Conservation (phyloP, 108 stramenopile genomes). For the Nannochloropsis gaditana region DNA sequence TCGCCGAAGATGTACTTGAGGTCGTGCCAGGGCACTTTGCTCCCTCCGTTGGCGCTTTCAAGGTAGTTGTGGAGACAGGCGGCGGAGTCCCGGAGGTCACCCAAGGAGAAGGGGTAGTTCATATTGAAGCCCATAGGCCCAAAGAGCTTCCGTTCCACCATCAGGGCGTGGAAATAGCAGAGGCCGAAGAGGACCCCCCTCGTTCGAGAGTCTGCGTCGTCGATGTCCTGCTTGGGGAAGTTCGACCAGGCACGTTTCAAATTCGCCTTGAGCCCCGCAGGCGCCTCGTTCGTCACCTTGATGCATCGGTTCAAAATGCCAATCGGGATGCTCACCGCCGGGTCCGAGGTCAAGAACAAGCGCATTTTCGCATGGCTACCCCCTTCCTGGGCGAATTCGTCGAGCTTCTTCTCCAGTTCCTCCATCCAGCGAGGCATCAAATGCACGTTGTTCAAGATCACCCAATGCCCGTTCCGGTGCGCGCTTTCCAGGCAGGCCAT, state of each 20-base stretch:
- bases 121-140: constrained; percentile 90
- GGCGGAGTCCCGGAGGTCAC: constrained; percentile 76
- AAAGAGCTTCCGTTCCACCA: constrained; percentile 86
- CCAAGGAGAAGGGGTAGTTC: constrained; percentile 84
- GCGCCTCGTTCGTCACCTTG: constrained; percentile 87
- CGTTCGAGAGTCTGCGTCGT: constrained; percentile 75
- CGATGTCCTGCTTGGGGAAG: constrained; percentile 70
- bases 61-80: constrained; percentile 77
- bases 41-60: constrained; percentile 72
- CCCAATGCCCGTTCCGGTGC: constrained; percentile 82
- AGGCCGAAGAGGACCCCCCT: constrained; percentile 80
- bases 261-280: constrained; percentile 81
- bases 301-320: constrained; percentile 80
- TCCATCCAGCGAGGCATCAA: constrained; percentile 80
- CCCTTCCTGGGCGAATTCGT: constrained; percentile 68
- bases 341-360: constrained; percentile 75
- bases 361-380: constrained; percentile 73
- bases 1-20: constrained; percentile 84
- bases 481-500: constrained; percentile 77
- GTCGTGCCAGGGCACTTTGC: constrained; percentile 86
- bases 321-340: constrained; percentile 71
- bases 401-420: constrained; percentile 79
- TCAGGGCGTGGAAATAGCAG: constrained; percentile 81
- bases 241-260: constrained; percentile 82
- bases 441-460: constrained; percentile 84